Percentiles rank a stretch among this genome's conserved stretches.
Evolutionary conservation across 805 yeast species (phyloP).

Genomic region (Hyphopichia homilentoma): DNA sequence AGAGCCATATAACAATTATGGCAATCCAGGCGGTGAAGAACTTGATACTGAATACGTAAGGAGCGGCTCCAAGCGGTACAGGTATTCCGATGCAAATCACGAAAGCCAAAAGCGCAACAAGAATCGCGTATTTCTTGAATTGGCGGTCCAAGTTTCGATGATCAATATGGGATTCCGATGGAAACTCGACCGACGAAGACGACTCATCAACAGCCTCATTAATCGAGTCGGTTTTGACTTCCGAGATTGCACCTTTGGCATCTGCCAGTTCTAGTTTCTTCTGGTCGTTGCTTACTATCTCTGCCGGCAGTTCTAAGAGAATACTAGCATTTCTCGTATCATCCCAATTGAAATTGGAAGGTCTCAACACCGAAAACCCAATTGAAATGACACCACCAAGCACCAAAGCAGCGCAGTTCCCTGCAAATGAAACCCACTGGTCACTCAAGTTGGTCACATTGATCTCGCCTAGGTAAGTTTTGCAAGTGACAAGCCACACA

Average conservation of each 20-base stretch:
- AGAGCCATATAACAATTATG: constrained; percentile 30
- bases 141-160: constrained; percentile 21
- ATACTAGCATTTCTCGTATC: constrained; percentile 28
- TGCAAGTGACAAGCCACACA: constrained; percentile 37
- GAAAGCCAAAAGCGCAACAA: constrained; percentile 16
- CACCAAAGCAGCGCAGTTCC: constrained; percentile 33
- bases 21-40: constrained; percentile 28
- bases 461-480: constrained; percentile 30
- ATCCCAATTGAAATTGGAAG: constrained; percentile 36
- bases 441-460: constrained; percentile 28
- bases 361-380: constrained; percentile 26
- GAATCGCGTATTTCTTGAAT: constrained; percentile 23
- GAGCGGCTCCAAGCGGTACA: constrained; percentile 28
- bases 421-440: constrained; percentile 41
- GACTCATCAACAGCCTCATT: constrained; percentile 2
- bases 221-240: not conserved
- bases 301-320: not conserved
- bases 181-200: constrained; percentile 1
- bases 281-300: too few relatives aligned
- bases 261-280: too few relatives aligned
- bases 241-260: too few relatives aligned
- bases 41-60: constrained; percentile 27
- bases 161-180: constrained; percentile 17
- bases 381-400: constrained; percentile 34
- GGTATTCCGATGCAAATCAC: constrained; percentile 29